phyloP scores from a whole-genome alignment of 305 asterid genomes.

The Solanum hybrid region DNA sequence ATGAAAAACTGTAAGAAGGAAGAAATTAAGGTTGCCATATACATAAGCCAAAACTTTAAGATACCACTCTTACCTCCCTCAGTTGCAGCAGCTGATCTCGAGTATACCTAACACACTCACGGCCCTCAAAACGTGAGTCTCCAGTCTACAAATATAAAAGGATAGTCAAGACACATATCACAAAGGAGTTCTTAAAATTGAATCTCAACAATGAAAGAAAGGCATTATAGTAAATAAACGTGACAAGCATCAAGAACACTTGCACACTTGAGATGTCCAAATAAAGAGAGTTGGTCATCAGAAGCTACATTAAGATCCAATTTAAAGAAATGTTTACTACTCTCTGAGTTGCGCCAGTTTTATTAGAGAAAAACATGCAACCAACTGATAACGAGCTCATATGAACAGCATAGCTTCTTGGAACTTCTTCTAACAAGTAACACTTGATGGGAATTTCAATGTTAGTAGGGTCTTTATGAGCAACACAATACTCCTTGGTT shows the following conservation, averaged over 20 bases:
- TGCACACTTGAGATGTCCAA: not conserved
- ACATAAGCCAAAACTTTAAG: not conserved
- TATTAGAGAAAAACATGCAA: no score
- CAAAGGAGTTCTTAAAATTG: not conserved
- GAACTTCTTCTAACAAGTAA: not conserved
- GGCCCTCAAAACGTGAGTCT: constrained; percentile 59
- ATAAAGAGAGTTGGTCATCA: not conserved
- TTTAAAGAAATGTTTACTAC: not conserved
- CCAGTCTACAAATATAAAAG: constrained; percentile 39
- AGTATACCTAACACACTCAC: constrained; percentile 46
- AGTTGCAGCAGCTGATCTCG: constrained; percentile 61
- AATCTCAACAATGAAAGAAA: not conserved
- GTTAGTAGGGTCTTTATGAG: constrained; percentile 55
- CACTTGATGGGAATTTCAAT: not conserved
- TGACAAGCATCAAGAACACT: not conserved
- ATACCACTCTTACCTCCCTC: constrained; percentile 44
- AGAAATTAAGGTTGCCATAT: not conserved
- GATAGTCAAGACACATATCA: not conserved
- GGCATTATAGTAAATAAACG: not conserved
- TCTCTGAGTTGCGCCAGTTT: not conserved
- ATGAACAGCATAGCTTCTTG: not conserved
- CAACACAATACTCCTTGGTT: constrained; percentile 28
- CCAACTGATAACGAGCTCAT: not conserved
- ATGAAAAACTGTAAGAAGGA: not conserved
- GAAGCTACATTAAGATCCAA: not conserved